Evolutionary conservation across 1,284 basidiomycete genomes (phyloP).

Genomic region (Pascua guehoae): DNA sequence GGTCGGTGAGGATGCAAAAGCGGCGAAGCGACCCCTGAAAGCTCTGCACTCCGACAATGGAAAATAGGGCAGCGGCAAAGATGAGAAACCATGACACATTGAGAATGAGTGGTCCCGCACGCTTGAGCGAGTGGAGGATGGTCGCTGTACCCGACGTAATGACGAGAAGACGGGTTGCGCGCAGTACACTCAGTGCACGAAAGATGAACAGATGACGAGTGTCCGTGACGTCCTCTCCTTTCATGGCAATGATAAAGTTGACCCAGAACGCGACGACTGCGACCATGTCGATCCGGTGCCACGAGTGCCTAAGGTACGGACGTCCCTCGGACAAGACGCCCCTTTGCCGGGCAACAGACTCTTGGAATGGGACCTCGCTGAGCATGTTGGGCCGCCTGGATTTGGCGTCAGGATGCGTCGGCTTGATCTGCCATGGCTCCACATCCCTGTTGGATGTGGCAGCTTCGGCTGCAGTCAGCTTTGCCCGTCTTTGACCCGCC

Average conservation of each 20-base stretch:
- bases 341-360: slow-evolving; percentile 51
- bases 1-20: slow-evolving; percentile 50
- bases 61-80: slow-evolving; percentile 86
- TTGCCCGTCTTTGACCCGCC: background rate
- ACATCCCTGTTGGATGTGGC: background rate
- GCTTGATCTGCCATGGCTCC: slow-evolving; percentile 8
- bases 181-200: slow-evolving; percentile 80
- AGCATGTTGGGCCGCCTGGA: slow-evolving; percentile 7
- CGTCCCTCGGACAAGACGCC: slow-evolving; percentile 42
- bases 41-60: slow-evolving; percentile 84
- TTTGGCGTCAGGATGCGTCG: slow-evolving; percentile 9
- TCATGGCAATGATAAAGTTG: slow-evolving; percentile 64
- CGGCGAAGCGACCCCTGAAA: slow-evolving; percentile 80
- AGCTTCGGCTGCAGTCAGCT: too few relatives aligned
- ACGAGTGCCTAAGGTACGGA: slow-evolving; percentile 88
- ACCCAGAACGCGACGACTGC: slow-evolving; percentile 63
- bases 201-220: slow-evolving; percentile 77
- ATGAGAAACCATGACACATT: slow-evolving; percentile 87
- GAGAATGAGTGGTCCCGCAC: slow-evolving; percentile 78
- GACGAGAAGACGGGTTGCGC: slow-evolving; percentile 76
- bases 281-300: slow-evolving; percentile 86
- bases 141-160: slow-evolving; percentile 92
- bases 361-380: slow-evolving; percentile 53
- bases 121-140: slow-evolving; percentile 90
- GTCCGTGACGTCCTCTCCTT: slow-evolving; percentile 62